Evolutionary conservation across 768 basidiomycete species (phyloP), one percentile per base, ranked within the genome.

Genomic region (Kockovaella imperatae): DNA sequence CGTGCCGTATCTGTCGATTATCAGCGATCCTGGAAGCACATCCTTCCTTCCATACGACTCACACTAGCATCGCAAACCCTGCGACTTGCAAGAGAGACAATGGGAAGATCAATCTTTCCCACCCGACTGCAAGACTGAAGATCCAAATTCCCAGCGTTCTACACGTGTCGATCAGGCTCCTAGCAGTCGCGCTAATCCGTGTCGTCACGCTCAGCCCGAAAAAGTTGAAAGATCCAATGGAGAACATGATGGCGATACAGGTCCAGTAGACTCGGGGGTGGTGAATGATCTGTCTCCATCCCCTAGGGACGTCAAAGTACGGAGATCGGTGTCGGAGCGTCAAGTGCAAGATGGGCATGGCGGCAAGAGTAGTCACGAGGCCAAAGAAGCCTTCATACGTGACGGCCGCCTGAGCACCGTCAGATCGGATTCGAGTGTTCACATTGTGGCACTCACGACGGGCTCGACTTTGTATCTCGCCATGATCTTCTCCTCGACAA

Each of bases 401-500:
- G 52, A 97, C 95, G 10, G 93, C 91, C 29, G 69, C 64, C 69
- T 70, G 50, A n/a, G 20, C 35, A 15, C 28, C n/a, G n/a, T n/a
- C n/a, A n/a, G n/a, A n/a, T n/a, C 4, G 7, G 3, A 8, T 7
- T 35, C 28, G 17, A 15, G 14, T 15, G 34, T 14, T 30, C 23
- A 23, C 21, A 30, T 13, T 14, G 35, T 14, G 7, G 7, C 13
- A 56, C 68, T 41, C 49, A 89, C 80, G 30, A 97, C 78, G 13
- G 95, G 93, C 38, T 82, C 80, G 32, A 96, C 83, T 28, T 80
- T 76, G 75, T 93, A 91, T 41, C 78, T 79, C 63, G 80, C 75
- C 84, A 97, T 83, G 59, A 97, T 90, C 75, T 86, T 91, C 74
- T 96, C 93, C 77, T 97, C 95, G 14, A 95, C 78, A 36, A 96